A percentile compares a stretch with the other conserved stretches of the same genome.
phyloP scores from a whole-genome alignment of 139 green algal species.

The Mychonastes homosphaera region DNA sequence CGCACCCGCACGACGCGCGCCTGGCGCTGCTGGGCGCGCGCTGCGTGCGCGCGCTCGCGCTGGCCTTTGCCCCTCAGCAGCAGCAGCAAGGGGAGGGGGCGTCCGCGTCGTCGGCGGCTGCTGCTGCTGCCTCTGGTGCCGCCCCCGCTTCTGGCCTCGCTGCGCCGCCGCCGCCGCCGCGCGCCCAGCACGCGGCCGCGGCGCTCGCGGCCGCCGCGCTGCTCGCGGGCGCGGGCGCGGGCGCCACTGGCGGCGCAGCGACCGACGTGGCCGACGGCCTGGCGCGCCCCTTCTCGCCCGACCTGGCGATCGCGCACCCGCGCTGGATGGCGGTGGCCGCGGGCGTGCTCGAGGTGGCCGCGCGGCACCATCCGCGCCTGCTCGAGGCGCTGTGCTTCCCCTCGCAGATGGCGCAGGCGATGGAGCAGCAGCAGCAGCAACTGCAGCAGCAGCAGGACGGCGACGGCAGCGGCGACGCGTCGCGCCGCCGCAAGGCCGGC shows the following conservation, averaged over 20 bases:
- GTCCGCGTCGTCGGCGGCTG: constrained; percentile 11
- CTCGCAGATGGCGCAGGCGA: too few relatives aligned
- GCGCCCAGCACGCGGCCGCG: neutral
- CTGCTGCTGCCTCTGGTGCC: constrained; percentile 3
- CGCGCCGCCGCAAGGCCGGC: too few relatives aligned
- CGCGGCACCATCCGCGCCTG: constrained; percentile 27
- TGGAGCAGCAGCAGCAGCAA: too few relatives aligned
- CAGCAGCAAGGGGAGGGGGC: constrained; percentile 14
- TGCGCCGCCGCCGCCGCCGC: neutral
- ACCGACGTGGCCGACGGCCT: too few relatives aligned
- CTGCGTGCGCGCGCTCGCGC: constrained; percentile 3
- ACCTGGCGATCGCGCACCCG: neutral
- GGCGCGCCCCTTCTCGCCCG: too few relatives aligned
- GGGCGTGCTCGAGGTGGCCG: constrained; percentile 28
- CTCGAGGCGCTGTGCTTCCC: constrained; percentile 46
- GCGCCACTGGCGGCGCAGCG: neutral
- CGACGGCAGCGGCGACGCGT: neutral
- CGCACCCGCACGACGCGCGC: constrained; percentile 21
- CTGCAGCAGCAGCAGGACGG: constrained; percentile 18
- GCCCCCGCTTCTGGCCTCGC: neutral
- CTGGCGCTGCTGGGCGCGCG: constrained; percentile 5
- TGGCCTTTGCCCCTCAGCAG: constrained; percentile 8
- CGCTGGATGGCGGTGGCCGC: constrained; percentile 24
- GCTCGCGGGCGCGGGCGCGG: constrained; percentile 7
- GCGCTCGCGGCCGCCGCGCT: neutral